Conservation (phyloP, 2,329 filamentous ascomycete genomes). For the Keithomyces neogunnii region DNA sequence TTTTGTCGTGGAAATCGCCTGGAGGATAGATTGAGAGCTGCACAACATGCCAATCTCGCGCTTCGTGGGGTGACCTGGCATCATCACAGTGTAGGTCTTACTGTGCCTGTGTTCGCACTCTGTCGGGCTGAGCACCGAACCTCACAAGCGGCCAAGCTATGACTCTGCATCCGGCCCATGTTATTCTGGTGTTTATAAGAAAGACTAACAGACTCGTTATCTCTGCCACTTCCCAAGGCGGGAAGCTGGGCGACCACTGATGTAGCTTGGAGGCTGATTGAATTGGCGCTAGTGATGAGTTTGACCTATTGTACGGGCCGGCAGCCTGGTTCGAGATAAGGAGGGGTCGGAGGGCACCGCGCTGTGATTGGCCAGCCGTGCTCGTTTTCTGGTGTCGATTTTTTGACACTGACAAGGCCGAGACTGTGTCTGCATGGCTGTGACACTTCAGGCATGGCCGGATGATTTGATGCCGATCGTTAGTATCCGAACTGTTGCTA, state of each 20-base stretch:
- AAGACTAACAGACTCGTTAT: background rate
- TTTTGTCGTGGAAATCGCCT: too few species aligned
- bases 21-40: too few species aligned
- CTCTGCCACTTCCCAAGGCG: background rate
- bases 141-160: background rate
- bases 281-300: slow-evolving; percentile 11
- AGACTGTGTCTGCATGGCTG: background rate
- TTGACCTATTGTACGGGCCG: slow-evolving; percentile 7
- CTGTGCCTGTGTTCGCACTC: background rate
- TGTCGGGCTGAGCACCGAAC: background rate
- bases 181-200: background rate
- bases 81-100: too few species aligned
- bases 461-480: background rate
- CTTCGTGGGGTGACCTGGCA: too few species aligned
- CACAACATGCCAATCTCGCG: too few species aligned
- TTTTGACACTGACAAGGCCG: slow-evolving; percentile 13
- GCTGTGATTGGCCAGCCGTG: slow-evolving; percentile 27
- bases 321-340: slow-evolving; percentile 31
- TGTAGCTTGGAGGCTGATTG: background rate
- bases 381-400: slow-evolving; percentile 34
- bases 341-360: slow-evolving; percentile 10
- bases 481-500: background rate
- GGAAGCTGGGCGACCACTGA: too few species aligned
- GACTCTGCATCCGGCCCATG: background rate
- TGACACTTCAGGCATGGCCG: background rate